Base-by-base conservation (phyloP, 257 asterid species). In the Leptodermis oblonga region DNA sequence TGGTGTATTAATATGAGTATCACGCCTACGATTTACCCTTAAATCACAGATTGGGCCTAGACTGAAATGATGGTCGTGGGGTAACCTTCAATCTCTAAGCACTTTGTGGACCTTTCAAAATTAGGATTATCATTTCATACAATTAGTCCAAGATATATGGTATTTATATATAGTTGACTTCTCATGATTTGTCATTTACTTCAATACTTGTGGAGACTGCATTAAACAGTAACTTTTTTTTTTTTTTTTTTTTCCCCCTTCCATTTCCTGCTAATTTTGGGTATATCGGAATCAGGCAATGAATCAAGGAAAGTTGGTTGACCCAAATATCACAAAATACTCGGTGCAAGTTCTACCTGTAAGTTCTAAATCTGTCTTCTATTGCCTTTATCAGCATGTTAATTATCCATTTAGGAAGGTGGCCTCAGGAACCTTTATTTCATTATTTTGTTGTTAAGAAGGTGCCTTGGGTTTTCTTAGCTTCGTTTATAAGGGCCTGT, bases 181-280 rank as follows among this genome's bases (percentile, higher is more conserved):
- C 41, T 18, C 7, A 2, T 10, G 22, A 7, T 55, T 33, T 31
- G 22, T 59, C 58, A 49, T 51, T 51, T 46, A 31, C 42, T 23
- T 54, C 31, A 25, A 20, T 69, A 26, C 34, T 78, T 73, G 42
- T 62, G 56, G 51, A 28, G 63, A 37, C 62, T 61, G 48, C 12
- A 34, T 46, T 30, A 12, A 36, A 15, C 9, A 22, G 14, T 45
- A 13, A 36, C 39, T 6, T 34, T 6, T 34, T 63, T 70, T 51
- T 48, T 41, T 20, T 45, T 26, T 4, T 49, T 20, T 20, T 11
- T n/a, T n/a, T n/a, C n/a, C 4, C 4, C 7, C 20, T n/a, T 49
- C 10, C 59, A 11, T 30, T n/a, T 4, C 59, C 13, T 52, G 25
- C 18, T 20, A 52, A 52, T 22, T 22, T 20, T 8, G 6, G 51